These are phyloP conservation scores for Trametes sp. DNA, from an alignment of 1,284 basidiomycete genomes.

Conservation along the genomic window DNA sequence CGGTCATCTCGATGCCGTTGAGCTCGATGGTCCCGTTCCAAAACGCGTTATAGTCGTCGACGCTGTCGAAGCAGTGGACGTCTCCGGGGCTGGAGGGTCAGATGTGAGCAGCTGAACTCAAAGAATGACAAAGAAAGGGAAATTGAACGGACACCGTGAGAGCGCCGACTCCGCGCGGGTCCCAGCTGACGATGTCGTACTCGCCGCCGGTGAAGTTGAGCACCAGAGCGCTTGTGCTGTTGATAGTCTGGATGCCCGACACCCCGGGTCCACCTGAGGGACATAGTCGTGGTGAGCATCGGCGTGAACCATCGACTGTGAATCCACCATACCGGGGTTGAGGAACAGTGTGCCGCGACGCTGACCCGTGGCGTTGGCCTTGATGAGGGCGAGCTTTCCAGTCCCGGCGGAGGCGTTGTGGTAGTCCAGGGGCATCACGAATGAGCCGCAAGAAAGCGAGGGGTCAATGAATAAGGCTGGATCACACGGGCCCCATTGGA, in stretches of 20 bases:
- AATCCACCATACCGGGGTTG: neutral
- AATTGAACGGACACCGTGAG: constrained; percentile 4
- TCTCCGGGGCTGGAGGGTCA: constrained; percentile 9
- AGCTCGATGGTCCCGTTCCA: constrained; percentile 17
- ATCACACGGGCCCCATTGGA: constrained; percentile 21
- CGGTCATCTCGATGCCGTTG: constrained; percentile 15
- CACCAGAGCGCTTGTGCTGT: neutral
- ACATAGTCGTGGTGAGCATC: too few species aligned
- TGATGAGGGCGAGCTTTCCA: constrained; percentile 16
- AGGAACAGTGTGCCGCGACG: neutral
- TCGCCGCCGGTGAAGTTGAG: constrained; percentile 13
- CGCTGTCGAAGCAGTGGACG: constrained; percentile 14
- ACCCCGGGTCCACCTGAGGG: constrained; percentile 10
- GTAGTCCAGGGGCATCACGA: constrained; percentile 25
- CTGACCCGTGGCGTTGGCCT: constrained; percentile 18
- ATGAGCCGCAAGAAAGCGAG: constrained; percentile 14
- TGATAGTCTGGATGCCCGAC: constrained; percentile 1
- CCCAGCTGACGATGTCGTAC: constrained; percentile 23
- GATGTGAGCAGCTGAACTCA: neutral
- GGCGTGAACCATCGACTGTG: neutral
- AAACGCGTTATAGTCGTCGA: constrained; percentile 13
- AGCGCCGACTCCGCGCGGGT: constrained; percentile 21
- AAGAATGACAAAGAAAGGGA: neutral
- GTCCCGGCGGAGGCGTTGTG: constrained; percentile 16
- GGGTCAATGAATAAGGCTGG: neutral